Conservation (phyloP, 2,329 filamentous ascomycete genomes). For the Leptographium lundbergii region DNA sequence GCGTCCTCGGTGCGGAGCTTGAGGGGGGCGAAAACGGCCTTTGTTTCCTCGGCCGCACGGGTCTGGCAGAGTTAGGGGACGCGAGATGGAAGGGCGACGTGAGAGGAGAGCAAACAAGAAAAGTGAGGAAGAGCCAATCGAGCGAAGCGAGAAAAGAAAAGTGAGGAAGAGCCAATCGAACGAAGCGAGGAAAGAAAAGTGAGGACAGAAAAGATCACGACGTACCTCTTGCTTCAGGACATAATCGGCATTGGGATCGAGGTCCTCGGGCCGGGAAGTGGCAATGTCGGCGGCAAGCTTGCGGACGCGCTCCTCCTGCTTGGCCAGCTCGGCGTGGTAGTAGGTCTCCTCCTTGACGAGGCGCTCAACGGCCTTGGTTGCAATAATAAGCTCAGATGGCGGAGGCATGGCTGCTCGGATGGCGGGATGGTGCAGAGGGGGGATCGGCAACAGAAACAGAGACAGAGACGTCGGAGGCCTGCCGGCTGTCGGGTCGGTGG, state of each 20-base stretch:
- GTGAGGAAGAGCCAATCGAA: no score
- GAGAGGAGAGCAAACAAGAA: not conserved
- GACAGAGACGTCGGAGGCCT: not conserved
- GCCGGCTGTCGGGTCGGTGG: no score
- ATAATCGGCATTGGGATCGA: slow-evolving; percentile 65
- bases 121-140: not conserved
- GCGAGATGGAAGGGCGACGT: not conserved
- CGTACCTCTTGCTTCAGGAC: slow-evolving; percentile 76
- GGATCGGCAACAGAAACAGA: not conserved
- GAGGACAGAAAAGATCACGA: not conserved
- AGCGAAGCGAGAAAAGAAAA: not conserved
- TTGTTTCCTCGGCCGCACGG: slow-evolving; percentile 76
- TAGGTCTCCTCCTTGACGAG: slow-evolving; percentile 84
- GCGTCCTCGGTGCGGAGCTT: slow-evolving; percentile 59
- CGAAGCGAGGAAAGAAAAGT: not conserved
- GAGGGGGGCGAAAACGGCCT: slow-evolving; percentile 64
- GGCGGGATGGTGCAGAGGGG: not conserved
- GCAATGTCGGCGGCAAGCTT: slow-evolving; percentile 51
- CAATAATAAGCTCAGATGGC: slow-evolving; percentile 64
- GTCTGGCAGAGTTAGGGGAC: slow-evolving; percentile 34
- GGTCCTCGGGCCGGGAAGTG: slow-evolving; percentile 27
- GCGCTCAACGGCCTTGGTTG: slow-evolving; percentile 65
- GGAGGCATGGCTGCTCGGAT: slow-evolving; percentile 48
- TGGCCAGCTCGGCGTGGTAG: slow-evolving; percentile 74
- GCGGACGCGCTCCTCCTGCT: slow-evolving; percentile 60